Evolutionary conservation across 1,139 yeast species (phyloP).

Genomic region (Taiozyma onychis): DNA sequence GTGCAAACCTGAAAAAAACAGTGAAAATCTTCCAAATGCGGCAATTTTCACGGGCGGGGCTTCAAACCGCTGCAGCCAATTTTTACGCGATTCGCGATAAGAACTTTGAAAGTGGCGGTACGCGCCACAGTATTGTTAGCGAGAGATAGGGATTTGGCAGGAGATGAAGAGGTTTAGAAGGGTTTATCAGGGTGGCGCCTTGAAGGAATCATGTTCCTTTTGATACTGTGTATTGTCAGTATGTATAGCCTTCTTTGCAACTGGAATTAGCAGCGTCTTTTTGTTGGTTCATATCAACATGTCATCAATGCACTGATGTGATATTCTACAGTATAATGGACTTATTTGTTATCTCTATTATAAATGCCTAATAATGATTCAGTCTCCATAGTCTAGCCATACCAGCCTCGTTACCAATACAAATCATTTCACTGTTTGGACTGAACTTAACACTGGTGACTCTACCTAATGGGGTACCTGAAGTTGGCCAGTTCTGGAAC

Average conservation of each 20-base stretch:
- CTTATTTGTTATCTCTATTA: not conserved
- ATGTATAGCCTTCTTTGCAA: not conserved
- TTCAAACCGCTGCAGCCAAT: not conserved
- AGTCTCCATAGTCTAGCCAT: slow-evolving; percentile 85
- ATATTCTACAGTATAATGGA: not conserved
- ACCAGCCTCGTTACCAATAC: slow-evolving; percentile 89
- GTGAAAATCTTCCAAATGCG: not conserved
- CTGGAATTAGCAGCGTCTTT: not conserved
- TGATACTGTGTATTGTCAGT: too few species aligned
- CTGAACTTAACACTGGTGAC: slow-evolving; percentile 83
- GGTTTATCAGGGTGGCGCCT: too few species aligned
- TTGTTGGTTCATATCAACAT: not conserved
- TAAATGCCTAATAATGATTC: slow-evolving; percentile 54
- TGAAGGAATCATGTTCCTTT: too few species aligned
- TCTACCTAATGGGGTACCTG: slow-evolving; percentile 91
- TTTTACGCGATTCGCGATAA: not conserved
- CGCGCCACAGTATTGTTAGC: not conserved
- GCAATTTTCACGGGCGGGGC: not conserved
- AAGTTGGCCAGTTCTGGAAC: slow-evolving; percentile 95
- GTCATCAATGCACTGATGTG: not conserved
- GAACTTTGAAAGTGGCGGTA: not conserved
- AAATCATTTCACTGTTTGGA: slow-evolving; percentile 76
- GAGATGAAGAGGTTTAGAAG: not conserved
- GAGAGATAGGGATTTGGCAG: not conserved
- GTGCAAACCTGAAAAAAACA: not conserved